Base-by-base conservation (phyloP, 148 eudicot genomes). In the Chenopodium quinoa region DNA sequence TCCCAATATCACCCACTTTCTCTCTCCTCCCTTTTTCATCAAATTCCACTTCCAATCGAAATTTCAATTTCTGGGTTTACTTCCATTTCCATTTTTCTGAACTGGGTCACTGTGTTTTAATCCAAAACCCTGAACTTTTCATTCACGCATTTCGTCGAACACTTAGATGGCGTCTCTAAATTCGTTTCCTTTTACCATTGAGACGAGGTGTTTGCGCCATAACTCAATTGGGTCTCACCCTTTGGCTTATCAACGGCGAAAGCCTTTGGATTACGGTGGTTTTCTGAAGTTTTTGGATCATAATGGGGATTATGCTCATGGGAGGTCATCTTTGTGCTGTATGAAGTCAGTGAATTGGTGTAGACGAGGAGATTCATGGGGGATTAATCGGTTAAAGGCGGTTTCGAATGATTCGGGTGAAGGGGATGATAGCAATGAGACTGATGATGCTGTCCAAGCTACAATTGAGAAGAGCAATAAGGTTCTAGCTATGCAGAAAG, bases 381-480 rank as follows among this genome's bases (percentile, higher is more conserved):
- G 80, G 85, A 76, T 71, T 70, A 65, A 69, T 46, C 73, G 70
- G 69, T 83, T 88, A 9, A 88, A 78, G 84, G 98, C 95, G 22
- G 80, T 58, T 32, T 73, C 70, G 3, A 72, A 82, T 63, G 92
- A 70, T 14, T 84, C 85, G 10, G 85, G 44, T 79, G 93, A 85
- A 58, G 85, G 81, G 47, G 88, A 80, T 69, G 80, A 82, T 34
- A 84, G 70, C 8, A 84, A 83, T 20, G 92, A 81, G 22, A 54
- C 84, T 37, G 93, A 89, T 9, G 97, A 92, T 83, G 89, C 93
- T 6, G 82, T 97, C 73, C 89, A 94, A 80, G 97, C 90, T 74
- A 88, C 97, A 10, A 90, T 92, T 87, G 90, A 94, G 63, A 97
- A 91, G 88, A 91, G 95, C 82, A 91, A 91, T 84, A 92, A 91